These are phyloP conservation scores for Paracorniculantispora psalliotae DNA, from an alignment of 2,329 filamentous ascomycete genomes.

Conservation along the genomic window DNA sequence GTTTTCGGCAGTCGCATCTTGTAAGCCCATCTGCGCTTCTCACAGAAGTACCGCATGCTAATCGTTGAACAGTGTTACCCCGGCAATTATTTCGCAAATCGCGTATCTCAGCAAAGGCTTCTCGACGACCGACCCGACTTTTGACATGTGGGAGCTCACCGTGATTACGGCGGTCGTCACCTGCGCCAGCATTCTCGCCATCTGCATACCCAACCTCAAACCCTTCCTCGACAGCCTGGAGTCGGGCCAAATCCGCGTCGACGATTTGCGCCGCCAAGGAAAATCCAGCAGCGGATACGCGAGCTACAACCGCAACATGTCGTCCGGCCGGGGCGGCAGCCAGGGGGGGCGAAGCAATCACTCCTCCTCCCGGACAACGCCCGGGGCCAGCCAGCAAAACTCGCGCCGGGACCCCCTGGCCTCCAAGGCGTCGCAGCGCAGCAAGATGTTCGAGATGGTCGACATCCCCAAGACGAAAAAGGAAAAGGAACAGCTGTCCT, in stretches of 20 bases:
- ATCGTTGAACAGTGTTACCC: constrained; percentile 19
- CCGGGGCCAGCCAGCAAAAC: not conserved
- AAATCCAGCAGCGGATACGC: constrained; percentile 14
- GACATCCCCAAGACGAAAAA: constrained; percentile 7
- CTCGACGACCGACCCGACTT: not conserved
- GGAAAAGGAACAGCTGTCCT: not conserved
- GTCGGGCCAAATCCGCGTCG: constrained; percentile 12
- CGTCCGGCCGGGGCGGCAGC: constrained; percentile 17
- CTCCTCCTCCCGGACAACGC: not conserved
- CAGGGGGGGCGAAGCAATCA: not conserved
- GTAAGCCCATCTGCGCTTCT: constrained; percentile 16
- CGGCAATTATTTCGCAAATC: constrained; percentile 18
- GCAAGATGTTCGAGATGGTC: constrained; percentile 12
- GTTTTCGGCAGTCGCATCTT: constrained; percentile 28
- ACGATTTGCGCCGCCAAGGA: constrained; percentile 13
- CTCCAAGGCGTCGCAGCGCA: constrained; percentile 11
- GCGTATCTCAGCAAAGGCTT: not conserved
- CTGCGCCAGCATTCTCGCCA: constrained; percentile 17
- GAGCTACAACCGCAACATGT: constrained; percentile 15
- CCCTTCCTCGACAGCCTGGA: constrained; percentile 15
- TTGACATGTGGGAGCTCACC: constrained; percentile 9
- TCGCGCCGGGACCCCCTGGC: constrained; percentile 6
- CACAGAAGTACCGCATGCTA: not conserved
- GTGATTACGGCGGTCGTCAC: constrained; percentile 6
- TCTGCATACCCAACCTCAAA: constrained; percentile 14